Evolutionary conservation across 768 basidiomycete species (phyloP), one percentile per base, ranked within the genome.

Genomic region (Hydnomerulius pinastri): DNA sequence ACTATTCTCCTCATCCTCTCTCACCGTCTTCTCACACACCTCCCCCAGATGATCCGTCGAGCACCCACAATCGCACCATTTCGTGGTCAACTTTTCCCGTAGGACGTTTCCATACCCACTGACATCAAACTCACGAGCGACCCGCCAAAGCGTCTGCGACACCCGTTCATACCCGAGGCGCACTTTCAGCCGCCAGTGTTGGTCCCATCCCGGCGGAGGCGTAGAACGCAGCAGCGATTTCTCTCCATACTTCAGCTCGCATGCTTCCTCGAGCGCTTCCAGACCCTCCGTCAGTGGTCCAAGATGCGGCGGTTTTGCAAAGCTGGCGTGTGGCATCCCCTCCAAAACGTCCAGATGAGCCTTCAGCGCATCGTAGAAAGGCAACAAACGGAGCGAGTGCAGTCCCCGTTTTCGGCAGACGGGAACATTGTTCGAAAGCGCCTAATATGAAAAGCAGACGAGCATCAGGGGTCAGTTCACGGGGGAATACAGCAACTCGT

Each of bases 41-140:
- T 88, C 86, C 1, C 85, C 83, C 11, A 89, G 71, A 60, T 88
- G 86, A 62, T 87, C 87, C 23, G 87, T 87, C 41, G 86, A 87
- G 62, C 87, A 89, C 1, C 87, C 87, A 67, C 87, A 89, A 51
- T 87, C 86, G 61, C 87, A 89, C 87, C 87, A 89, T 57, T 87
- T 88, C 4, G 75, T 77, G 11, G 82, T 83, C 45, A 89, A 65
- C 66, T 89, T 89, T 56, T 89, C 87, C 24, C 85, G 72, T 27
- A 89, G 70, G 12, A 87, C 80, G 29, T 74, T 71, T 0, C 87
- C 87, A 55, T 87, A 89, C 10, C 87, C 87, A 24, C 82, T 76
- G 3, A 86, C 82, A 57, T 87, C 84, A 52, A 87, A 87, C 59
- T 89, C 87, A 25, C 78, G 68, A 24, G 86, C 82, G 18, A 87